Evolutionary conservation across 2,329 filamentous ascomycete species (phyloP).

Genomic region (Didymella exigua): DNA sequence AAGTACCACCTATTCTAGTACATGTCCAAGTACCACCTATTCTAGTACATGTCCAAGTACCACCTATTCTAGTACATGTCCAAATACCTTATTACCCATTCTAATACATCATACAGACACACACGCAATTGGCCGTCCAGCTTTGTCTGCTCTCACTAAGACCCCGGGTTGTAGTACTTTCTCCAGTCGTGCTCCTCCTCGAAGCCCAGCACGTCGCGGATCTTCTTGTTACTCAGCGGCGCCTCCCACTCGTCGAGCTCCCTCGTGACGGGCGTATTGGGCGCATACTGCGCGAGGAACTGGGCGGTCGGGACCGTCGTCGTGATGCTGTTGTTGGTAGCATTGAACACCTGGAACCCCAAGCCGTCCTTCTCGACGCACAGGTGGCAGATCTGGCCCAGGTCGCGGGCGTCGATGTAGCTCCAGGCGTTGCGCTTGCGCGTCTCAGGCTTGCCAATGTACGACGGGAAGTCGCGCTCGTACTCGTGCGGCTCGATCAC

Average conservation of each 20-base stretch:
- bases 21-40: too few relatives aligned
- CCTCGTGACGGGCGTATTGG: conserved; percentile 58
- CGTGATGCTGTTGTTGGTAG: conserved; percentile 67
- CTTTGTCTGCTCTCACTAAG: not conserved
- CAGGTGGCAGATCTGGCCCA: conserved; percentile 66
- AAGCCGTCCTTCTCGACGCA: conserved; percentile 60
- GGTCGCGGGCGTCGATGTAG: conserved; percentile 66
- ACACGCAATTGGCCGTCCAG: not conserved
- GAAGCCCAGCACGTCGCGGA: conserved; percentile 63
- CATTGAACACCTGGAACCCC: conserved; percentile 69
- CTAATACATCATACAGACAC: not conserved
- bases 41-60: too few relatives aligned
- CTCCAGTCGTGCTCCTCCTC: conserved; percentile 64
- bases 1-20: too few relatives aligned
- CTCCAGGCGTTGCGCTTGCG: conserved; percentile 66
- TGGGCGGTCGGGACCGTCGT: conserved; percentile 58
- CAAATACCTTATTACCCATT: not conserved
- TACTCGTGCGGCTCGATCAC: conserved; percentile 68
- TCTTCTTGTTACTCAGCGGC: conserved; percentile 66
- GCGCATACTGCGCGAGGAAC: conserved; percentile 58
- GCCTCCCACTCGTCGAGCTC: conserved; percentile 65
- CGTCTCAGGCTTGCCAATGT: conserved; percentile 57
- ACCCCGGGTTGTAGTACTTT: conserved; percentile 44
- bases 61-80: too few relatives aligned
- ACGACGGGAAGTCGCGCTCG: conserved; percentile 57